Conservation (phyloP, 257 asterid genomes). For the Salvia miltiorrhiza region DNA sequence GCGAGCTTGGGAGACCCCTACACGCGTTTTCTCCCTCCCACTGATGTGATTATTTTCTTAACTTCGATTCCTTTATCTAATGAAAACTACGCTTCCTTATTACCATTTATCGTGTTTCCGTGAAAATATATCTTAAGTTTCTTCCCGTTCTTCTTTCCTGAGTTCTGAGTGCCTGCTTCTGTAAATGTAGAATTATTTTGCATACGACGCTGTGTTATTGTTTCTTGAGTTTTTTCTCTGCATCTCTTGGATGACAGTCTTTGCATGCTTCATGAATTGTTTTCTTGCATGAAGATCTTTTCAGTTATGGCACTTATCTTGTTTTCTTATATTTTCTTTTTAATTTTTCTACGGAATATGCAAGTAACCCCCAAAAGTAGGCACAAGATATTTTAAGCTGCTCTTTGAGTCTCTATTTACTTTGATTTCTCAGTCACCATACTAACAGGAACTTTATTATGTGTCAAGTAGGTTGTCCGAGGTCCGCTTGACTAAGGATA, state of each 20-base stretch:
- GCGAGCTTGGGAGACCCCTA: conserved; percentile 87
- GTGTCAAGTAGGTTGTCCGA: background rate
- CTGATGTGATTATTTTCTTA: conserved; percentile 53
- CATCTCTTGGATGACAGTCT: background rate
- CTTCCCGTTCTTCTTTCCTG: background rate
- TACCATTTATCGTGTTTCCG: background rate
- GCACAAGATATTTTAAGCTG: background rate
- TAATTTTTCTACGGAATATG: background rate
- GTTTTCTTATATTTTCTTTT: background rate
- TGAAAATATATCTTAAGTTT: background rate
- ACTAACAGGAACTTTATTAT: background rate
- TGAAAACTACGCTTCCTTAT: background rate
- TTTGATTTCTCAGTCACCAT: background rate
- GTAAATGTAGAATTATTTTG: background rate
- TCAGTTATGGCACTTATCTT: background rate
- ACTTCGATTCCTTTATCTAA: background rate
- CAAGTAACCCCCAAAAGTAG: background rate
- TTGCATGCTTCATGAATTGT: background rate
- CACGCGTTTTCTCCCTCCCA: conserved; percentile 86
- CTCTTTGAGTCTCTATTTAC: background rate
- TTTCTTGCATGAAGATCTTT: background rate
- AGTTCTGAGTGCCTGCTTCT: background rate
- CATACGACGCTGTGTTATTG: background rate
- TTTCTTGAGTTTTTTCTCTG: background rate
- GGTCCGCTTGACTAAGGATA: background rate